Evolutionary conservation across 163 green algal species (phyloP).

Genomic region (Coccomyxa subellipsoidea): DNA sequence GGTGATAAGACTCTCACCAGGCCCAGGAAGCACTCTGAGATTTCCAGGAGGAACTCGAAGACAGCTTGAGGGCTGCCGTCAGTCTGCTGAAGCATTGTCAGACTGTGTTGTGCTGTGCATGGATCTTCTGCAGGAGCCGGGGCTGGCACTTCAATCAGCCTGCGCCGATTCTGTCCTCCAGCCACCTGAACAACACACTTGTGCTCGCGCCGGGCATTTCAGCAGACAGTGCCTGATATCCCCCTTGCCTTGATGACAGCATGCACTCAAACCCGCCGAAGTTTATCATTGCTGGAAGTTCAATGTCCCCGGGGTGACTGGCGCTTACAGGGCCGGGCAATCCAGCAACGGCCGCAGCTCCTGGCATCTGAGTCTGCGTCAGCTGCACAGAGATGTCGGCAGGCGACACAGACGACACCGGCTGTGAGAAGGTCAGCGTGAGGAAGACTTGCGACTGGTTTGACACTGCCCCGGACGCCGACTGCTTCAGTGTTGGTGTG

Average conservation of each 20-base stretch:
- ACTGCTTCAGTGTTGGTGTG: background rate
- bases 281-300: too few relatives aligned
- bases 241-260: too few relatives aligned
- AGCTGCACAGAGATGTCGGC: background rate
- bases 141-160: background rate
- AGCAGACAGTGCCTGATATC: too few relatives aligned
- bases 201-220: too few relatives aligned
- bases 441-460: background rate
- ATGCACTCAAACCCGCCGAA: too few relatives aligned
- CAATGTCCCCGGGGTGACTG: too few relatives aligned
- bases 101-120: background rate
- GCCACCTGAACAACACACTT: background rate
- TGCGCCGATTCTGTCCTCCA: background rate
- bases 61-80: background rate
- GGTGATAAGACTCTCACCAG: background rate
- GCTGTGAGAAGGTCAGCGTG: conserved; percentile 2
- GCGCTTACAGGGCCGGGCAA: background rate
- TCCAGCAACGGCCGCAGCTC: background rate
- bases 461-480: background rate
- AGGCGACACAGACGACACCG: background rate
- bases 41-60: background rate
- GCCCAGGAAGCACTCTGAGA: background rate
- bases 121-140: background rate
- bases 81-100: background rate
- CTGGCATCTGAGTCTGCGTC: background rate